These are phyloP conservation scores for Apiospora saccharicola DNA, from an alignment of 2,329 filamentous ascomycete genomes.

Conservation along the genomic window DNA sequence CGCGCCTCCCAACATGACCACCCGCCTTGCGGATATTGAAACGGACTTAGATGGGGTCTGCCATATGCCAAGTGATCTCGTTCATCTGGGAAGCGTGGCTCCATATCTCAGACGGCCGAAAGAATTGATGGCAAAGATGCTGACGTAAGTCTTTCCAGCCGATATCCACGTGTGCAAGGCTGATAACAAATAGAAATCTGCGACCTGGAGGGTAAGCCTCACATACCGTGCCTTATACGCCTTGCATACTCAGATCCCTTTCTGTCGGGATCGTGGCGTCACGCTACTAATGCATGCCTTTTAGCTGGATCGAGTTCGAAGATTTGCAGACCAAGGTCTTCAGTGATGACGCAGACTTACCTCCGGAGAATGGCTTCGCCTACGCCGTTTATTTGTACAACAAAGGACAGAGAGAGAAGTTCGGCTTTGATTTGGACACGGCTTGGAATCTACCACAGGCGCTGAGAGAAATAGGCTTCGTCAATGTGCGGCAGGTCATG, in stretches of 20 bases:
- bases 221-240: not conserved
- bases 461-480: constrained; percentile 32
- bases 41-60: constrained; percentile 48
- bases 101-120: constrained; percentile 30
- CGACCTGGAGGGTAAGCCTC: constrained; percentile 41
- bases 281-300: constrained; percentile 39
- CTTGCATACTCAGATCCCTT: not conserved
- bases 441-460: constrained; percentile 25
- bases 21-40: constrained; percentile 61
- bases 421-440: constrained; percentile 25
- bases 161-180: constrained; percentile 61
- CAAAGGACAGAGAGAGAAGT: constrained; percentile 21
- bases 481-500: constrained; percentile 34
- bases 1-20: constrained; percentile 65
- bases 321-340: constrained; percentile 44
- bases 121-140: not conserved
- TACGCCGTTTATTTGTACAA: constrained; percentile 10
- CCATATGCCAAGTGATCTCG: constrained; percentile 58
- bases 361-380: constrained; percentile 21
- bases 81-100: constrained; percentile 60
- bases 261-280: not conserved
- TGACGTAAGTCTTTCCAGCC: not conserved
- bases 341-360: constrained; percentile 41
- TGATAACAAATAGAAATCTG: constrained; percentile 25
- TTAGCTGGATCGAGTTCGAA: constrained; percentile 51